phyloP scores from a whole-genome alignment of 2,329 filamentous ascomycete genomes.

The Pezicula carpinea region DNA sequence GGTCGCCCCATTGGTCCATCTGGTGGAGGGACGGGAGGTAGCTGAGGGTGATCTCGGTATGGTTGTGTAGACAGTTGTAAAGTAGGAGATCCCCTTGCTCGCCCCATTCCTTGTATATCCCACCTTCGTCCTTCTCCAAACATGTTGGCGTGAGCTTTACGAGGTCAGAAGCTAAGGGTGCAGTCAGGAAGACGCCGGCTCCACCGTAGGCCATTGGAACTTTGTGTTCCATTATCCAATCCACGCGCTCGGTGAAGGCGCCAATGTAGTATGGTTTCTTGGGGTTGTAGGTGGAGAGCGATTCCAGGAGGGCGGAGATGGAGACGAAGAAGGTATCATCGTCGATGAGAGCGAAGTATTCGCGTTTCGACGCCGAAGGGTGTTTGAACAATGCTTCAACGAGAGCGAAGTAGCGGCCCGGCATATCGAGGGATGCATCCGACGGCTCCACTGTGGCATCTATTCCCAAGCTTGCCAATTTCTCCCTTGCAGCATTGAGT shows the following conservation, averaged over 20 bases:
- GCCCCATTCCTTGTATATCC: constrained; percentile 17
- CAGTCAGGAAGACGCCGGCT: constrained; percentile 26
- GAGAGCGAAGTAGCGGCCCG: constrained; percentile 52
- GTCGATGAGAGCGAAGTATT: constrained; percentile 27
- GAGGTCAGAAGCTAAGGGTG: constrained; percentile 17
- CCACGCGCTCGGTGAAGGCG: constrained; percentile 26
- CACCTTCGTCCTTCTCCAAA: constrained; percentile 18
- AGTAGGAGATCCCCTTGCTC: constrained; percentile 28
- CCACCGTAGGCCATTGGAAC: constrained; percentile 27
- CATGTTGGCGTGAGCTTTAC: constrained; percentile 14
- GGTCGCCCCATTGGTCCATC: constrained; percentile 27
- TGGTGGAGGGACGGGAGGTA: constrained; percentile 24
- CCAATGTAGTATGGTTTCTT: constrained; percentile 26
- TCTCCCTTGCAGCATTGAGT: constrained; percentile 42
- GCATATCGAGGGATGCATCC: constrained; percentile 50
- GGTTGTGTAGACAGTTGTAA: constrained; percentile 25
- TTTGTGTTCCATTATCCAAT: constrained; percentile 22
- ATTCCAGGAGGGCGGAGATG: constrained; percentile 20
- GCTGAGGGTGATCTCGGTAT: constrained; percentile 22
- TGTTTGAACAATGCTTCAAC: constrained; percentile 51
- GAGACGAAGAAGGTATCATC: constrained; percentile 30
- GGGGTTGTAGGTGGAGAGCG: constrained; percentile 29
- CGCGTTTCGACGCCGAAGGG: constrained; percentile 21
- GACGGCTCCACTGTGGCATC: constrained; percentile 53
- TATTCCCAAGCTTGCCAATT: constrained; percentile 44